Base-by-base conservation (phyloP, 257 asterid species). In the Asclepias syriaca region DNA sequence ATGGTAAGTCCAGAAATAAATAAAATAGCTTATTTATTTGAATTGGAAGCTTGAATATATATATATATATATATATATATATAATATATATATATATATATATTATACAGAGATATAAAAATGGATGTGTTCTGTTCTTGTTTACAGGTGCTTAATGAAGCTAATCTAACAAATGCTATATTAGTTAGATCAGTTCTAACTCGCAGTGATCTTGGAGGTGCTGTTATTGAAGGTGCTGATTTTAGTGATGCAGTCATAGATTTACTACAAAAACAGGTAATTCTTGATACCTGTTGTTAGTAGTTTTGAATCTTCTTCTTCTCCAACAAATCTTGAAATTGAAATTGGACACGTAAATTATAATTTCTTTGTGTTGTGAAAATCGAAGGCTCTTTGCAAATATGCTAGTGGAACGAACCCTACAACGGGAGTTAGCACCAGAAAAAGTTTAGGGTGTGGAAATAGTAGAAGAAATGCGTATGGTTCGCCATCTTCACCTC, bases 361-460 rank as follows among this genome's bases (percentile, higher is more conserved):
- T 5, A 43, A 24, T 74, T 32, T 49, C 16, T 45, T 69, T 6
- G 13, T 51, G 10, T 39, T 40, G 63, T 8, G 55, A 43, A 50
- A 50, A 69, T 57, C 77, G 40, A 68, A 91, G 97, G 97, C 97
- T 40, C 97, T 94, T 46, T 94, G 99, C 91, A 91, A 91, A 83
- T 91, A 94, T 32, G 99, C 97, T 7, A 91, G 80, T 75, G 97
- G 97, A 15, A 91, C 96, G 1, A 91, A 94, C 74, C 96, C 99
- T 11, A 45, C 85, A 54, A 94, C 99, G n/a, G 97, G 97, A 48
- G 89, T 90, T 27, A 82, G 86, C 85, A 95, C 98, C 8, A 85
- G 99, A 78, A 95, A 84, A 72, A 91, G 99, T 83, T 80, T 95
- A 1, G 98, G 99, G 7, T 95, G 99, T 81, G 99, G 99, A 29